Conservation (phyloP, 2,329 filamentous ascomycete species). For the Chaetomiaceae sp. region DNA sequence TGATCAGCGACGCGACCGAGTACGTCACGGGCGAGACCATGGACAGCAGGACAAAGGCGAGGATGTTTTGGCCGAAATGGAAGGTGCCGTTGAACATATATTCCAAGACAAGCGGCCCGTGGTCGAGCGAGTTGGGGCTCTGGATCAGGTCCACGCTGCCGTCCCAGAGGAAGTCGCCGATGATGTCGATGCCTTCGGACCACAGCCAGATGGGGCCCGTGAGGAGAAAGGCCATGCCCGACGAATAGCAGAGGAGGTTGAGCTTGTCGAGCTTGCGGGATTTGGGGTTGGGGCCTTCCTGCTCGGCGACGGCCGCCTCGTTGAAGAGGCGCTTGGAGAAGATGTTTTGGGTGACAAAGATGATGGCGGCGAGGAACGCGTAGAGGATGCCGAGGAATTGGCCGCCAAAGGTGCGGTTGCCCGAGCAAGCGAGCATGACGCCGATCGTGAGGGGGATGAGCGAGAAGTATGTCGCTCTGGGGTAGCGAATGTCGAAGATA, state of each 20-base stretch:
- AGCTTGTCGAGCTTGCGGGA: conserved; percentile 90
- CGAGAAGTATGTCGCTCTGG: conserved; percentile 79
- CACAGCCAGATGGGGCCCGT: conserved; percentile 92
- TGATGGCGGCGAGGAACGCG: conserved; percentile 81
- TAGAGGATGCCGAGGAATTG: conserved; percentile 88
- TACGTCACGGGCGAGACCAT: conserved; percentile 96
- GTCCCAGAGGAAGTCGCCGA: conserved; percentile 74
- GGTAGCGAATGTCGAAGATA: conserved; percentile 85
- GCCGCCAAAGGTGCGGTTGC: conserved; percentile 69
- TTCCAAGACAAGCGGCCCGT: conserved; percentile 71
- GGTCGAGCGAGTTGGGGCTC: conserved; percentile 65
- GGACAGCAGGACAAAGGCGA: conserved; percentile 87
- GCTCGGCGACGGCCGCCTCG: conserved; percentile 80
- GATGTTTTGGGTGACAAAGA: conserved; percentile 98
- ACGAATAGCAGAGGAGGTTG: conserved; percentile 96
- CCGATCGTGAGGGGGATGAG: conserved; percentile 86
- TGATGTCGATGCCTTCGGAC: conserved; percentile 74
- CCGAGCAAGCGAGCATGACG: conserved; percentile 95
- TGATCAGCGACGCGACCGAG: conserved; percentile 91
- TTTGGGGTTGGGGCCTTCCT: conserved; percentile 59
- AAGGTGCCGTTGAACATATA: conserved; percentile 96
- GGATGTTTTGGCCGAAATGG: conserved; percentile 93
- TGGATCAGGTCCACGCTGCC: conserved; percentile 64
- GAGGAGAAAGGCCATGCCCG: conserved; percentile 81
- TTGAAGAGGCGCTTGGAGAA: conserved; percentile 98